Evolutionary conservation across 768 basidiomycete genomes (phyloP).

Genomic region (Strobilomyces dryophilus): DNA sequence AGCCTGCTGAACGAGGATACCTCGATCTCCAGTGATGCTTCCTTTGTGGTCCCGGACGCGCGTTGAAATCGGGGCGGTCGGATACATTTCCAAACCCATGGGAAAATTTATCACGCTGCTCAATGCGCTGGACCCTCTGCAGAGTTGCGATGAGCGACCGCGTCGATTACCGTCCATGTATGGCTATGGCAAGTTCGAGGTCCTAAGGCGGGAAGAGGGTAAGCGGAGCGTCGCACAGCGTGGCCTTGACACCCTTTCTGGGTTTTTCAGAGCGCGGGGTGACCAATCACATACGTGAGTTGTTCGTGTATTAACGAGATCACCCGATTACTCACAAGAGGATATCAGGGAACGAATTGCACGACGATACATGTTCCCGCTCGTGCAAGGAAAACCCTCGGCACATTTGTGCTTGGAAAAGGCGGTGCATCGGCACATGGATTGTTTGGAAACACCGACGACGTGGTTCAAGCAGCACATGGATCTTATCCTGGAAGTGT

Average conservation of each 20-base stretch:
- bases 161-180: conserved; percentile 53
- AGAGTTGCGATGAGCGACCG: conserved; percentile 40
- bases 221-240: conserved; percentile 57
- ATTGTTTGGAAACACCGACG: conserved; percentile 57
- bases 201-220: conserved; percentile 42
- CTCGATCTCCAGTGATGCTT: conserved; percentile 44
- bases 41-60: conserved; percentile 68
- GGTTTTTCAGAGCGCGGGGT: conserved; percentile 39
- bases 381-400: conserved; percentile 60
- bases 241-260: conserved; percentile 49
- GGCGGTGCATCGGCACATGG: conserved; percentile 64
- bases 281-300: conserved; percentile 39
- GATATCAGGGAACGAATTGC: conserved; percentile 40
- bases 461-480: conserved; percentile 73
- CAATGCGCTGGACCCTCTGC: conserved; percentile 57
- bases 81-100: conserved; percentile 64
- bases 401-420: conserved; percentile 69
- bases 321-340: not conserved
- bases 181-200: conserved; percentile 58
- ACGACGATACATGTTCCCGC: conserved; percentile 54
- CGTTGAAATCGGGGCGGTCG: conserved; percentile 67
- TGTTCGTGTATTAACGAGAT: conserved; percentile 1
- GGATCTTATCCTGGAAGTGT: conserved; percentile 56
- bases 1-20: not conserved
- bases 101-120: conserved; percentile 71